These are phyloP conservation scores for Cadophora sp. DNA, from an alignment of 2,329 filamentous ascomycete genomes.

Conservation along the genomic window DNA sequence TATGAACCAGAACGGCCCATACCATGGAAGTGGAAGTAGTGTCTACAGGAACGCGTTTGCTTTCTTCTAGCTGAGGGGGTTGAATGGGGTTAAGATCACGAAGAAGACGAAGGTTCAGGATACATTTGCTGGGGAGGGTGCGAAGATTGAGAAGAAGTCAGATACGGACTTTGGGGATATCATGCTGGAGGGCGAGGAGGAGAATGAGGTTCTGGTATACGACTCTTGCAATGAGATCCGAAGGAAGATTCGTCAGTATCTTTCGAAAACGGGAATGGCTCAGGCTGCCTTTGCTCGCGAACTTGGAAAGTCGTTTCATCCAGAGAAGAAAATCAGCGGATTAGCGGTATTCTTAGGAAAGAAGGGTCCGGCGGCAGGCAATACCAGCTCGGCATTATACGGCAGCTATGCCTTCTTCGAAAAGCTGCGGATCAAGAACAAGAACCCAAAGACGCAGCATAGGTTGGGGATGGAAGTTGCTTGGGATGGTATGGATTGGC, in stretches of 20 bases:
- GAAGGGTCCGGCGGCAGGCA: neutral
- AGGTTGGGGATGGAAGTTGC: slow-evolving; percentile 57
- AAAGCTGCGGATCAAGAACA: slow-evolving; percentile 59
- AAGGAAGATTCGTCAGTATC: neutral
- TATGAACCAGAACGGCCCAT: slow-evolving; percentile 44
- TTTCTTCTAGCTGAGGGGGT: slow-evolving; percentile 60
- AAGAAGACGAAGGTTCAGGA: slow-evolving; percentile 48
- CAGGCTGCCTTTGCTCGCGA: neutral
- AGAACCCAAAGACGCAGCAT: slow-evolving; percentile 58
- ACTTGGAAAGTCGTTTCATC: neutral
- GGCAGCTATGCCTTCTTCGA: slow-evolving; percentile 65
- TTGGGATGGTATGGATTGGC: neutral
- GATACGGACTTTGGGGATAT: neutral
- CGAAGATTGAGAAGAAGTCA: slow-evolving; percentile 32
- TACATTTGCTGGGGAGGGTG: slow-evolving; percentile 53
- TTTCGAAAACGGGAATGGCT: neutral
- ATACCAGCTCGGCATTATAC: slow-evolving; percentile 57
- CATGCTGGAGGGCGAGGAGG: neutral
- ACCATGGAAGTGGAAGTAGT: slow-evolving; percentile 43
- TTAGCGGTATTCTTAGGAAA: neutral
- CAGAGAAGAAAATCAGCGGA: neutral
- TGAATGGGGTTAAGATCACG: slow-evolving; percentile 50
- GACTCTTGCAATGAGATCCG: neutral
- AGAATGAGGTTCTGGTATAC: neutral
- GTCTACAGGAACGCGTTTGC: slow-evolving; percentile 47